Percentiles rank a stretch among this genome's conserved stretches.
Conservation (phyloP, 2,329 filamentous ascomycete species). For the Akanthomyces muscarius region DNA sequence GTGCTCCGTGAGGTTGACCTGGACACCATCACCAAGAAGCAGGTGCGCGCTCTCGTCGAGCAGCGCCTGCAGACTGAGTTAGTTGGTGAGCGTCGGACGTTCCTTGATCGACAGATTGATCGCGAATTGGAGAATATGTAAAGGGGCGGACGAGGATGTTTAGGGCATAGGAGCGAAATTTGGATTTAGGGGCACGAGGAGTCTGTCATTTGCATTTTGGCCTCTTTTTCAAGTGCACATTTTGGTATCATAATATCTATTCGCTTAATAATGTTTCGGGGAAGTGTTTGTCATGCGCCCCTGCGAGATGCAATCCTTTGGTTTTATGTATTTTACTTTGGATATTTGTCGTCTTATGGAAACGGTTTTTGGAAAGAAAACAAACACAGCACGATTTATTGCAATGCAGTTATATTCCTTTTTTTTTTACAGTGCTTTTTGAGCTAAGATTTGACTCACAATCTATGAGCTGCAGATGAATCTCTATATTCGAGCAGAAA, state of each 20-base stretch:
- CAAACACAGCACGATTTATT: conserved; percentile 1
- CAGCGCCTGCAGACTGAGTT: conserved; percentile 89
- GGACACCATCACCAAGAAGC: conserved; percentile 98
- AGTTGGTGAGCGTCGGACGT: conserved; percentile 76
- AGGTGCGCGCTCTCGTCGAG: conserved; percentile 85
- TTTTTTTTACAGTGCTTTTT: not conserved
- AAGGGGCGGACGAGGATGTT: conserved; percentile 17
- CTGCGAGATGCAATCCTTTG: not conserved
- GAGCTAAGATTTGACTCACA: not conserved
- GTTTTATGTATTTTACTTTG: not conserved
- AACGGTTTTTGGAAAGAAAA: not conserved
- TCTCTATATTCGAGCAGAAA: not conserved
- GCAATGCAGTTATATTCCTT: not conserved
- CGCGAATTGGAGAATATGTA: conserved; percentile 91
- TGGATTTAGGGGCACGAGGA: not conserved
- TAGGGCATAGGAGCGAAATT: not conserved
- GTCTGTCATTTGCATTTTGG: conserved; percentile 4
- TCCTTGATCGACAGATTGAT: conserved; percentile 92
- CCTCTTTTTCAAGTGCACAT: not conserved
- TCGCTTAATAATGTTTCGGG: conserved; percentile 9
- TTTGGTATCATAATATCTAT: not conserved
- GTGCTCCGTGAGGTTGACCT: conserved; percentile 87
- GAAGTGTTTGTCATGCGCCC: not conserved
- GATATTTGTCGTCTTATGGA: not conserved
- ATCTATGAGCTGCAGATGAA: not conserved